These are phyloP conservation scores for Russula earlei DNA, from an alignment of 768 basidiomycete species.

Conservation along the genomic window DNA sequence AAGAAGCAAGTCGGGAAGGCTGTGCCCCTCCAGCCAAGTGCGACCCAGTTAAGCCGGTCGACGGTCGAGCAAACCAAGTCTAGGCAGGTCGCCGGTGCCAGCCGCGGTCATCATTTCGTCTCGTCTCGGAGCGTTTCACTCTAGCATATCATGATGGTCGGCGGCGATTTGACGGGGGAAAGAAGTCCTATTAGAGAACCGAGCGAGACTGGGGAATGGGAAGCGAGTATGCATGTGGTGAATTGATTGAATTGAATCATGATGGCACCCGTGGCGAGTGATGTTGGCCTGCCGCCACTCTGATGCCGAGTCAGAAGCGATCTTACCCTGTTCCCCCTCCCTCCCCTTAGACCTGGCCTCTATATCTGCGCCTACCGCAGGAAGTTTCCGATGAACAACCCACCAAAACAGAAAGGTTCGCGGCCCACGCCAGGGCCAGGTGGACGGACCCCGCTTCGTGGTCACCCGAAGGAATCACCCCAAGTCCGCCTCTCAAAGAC, in stretches of 20 bases:
- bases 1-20: neutral
- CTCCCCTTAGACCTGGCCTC: too few species aligned
- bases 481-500: conserved; percentile 76
- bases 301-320: too few species aligned
- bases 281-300: too few species aligned
- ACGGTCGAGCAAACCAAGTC: neutral
- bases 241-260: too few species aligned
- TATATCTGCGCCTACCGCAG: too few species aligned
- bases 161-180: too few species aligned
- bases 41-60: neutral
- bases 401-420: conserved; percentile 2
- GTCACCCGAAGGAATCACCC: conserved; percentile 51
- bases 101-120: neutral
- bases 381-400: neutral
- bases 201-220: neutral
- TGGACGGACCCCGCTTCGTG: conserved; percentile 39
- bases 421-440: conserved; percentile 4
- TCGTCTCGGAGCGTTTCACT: neutral
- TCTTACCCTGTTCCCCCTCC: neutral
- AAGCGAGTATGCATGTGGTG: neutral
- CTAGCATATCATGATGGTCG: too few species aligned
- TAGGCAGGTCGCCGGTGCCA: neutral
- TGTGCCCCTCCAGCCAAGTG: neutral
- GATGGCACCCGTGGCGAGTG: too few species aligned
- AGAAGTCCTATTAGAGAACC: neutral